A percentile compares a stretch with the other conserved stretches of the same genome.
These are phyloP conservation scores for Pythium pyrilobum DNA, from an alignment of 352 stramenopile species.

Conservation along the genomic window DNA sequence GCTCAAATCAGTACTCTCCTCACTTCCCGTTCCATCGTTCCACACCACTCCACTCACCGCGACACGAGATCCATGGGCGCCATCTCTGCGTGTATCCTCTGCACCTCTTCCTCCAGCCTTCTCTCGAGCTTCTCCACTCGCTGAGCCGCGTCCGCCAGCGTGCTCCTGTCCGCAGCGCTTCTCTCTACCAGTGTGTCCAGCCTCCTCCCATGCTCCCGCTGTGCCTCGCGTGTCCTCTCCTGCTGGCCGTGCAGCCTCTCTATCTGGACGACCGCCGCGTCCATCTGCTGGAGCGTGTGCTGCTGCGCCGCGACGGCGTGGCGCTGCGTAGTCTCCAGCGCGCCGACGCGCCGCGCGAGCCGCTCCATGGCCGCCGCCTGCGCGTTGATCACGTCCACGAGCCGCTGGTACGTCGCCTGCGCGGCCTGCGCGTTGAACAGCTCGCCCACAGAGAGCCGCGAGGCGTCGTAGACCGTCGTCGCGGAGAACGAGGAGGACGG, in stretches of 20 bases:
- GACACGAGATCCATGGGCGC: slow-evolving; percentile 4
- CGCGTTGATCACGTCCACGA: slow-evolving; percentile 60
- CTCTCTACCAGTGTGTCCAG: too few species aligned
- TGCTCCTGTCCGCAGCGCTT: neutral
- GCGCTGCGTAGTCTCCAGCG: slow-evolving; percentile 26
- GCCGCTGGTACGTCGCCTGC: slow-evolving; percentile 42
- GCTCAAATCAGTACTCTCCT: neutral
- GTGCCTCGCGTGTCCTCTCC: too few species aligned
- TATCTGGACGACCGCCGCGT: slow-evolving; percentile 14
- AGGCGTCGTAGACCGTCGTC: neutral
- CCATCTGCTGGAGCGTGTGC: slow-evolving; percentile 16
- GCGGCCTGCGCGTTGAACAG: slow-evolving; percentile 51
- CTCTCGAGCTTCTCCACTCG: neutral
- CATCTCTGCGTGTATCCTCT: slow-evolving; percentile 1
- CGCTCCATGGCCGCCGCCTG: slow-evolving; percentile 36
- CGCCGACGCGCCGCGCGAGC: slow-evolving; percentile 25
- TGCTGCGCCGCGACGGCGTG: slow-evolving; percentile 22
- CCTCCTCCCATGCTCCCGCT: too few species aligned
- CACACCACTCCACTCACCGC: slow-evolving; percentile 10
- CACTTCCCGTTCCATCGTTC: too few species aligned
- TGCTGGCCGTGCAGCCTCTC: neutral
- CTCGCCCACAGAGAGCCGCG: slow-evolving; percentile 27
- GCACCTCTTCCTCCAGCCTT: neutral
- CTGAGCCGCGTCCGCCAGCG: neutral
- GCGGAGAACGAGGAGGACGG: neutral